phyloP scores from a whole-genome alignment of 192 early-diverging fungal species.

The Mortierella antarctica region DNA sequence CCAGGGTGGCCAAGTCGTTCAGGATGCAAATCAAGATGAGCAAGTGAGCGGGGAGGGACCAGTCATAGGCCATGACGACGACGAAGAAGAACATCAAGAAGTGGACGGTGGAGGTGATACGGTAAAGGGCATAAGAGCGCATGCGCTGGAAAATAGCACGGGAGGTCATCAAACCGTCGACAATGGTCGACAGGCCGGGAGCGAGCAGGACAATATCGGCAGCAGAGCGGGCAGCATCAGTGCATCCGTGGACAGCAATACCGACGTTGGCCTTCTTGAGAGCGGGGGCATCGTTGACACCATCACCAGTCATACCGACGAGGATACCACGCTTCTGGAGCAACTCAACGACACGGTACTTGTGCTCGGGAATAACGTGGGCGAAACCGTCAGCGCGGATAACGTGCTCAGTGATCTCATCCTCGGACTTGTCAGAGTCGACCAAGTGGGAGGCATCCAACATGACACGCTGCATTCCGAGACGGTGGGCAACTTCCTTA shows the following conservation, averaged over 20 bases:
- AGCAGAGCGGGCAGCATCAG: slow-evolving; percentile 94
- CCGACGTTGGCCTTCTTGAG: slow-evolving; percentile 98
- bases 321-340: slow-evolving; percentile 86
- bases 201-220: slow-evolving; percentile 96
- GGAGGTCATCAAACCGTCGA: slow-evolving; percentile 83
- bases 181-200: slow-evolving; percentile 86
- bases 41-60: slow-evolving; percentile 77
- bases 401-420: slow-evolving; percentile 85
- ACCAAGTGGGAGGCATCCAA: slow-evolving; percentile 87
- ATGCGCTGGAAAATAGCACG: slow-evolving; percentile 92
- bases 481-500: slow-evolving; percentile 84
- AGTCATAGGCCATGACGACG: slow-evolving; percentile 79
- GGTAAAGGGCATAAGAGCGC: slow-evolving; percentile 87
- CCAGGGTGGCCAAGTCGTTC: slow-evolving; percentile 84
- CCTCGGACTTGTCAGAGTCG: slow-evolving; percentile 79
- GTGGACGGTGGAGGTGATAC: slow-evolving; percentile 93
- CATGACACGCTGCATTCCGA: slow-evolving; percentile 88
- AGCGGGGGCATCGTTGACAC: slow-evolving; percentile 98
- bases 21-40: slow-evolving; percentile 87
- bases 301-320: slow-evolving; percentile 97
- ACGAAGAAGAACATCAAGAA: slow-evolving; percentile 95
- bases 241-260: slow-evolving; percentile 96
- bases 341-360: slow-evolving; percentile 94
- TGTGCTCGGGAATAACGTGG: slow-evolving; percentile 98
- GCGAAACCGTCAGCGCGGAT: slow-evolving; percentile 95